Evolutionary conservation across 441 rosid genomes (phyloP), one percentile per base, ranked within the genome.

Genomic region (Viola pubescens): DNA sequence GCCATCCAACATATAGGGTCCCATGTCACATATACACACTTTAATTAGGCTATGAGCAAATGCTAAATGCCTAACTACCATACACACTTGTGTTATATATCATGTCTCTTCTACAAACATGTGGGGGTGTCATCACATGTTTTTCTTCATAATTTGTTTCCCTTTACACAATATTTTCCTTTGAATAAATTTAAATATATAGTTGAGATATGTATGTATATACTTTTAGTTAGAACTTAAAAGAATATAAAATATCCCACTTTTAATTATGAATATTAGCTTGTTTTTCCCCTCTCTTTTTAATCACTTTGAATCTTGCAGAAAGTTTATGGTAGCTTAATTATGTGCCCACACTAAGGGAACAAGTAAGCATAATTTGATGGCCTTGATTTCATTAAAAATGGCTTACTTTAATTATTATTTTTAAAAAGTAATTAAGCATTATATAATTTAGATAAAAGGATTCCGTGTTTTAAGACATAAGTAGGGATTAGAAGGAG

Each of bases 81-180:
- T 48, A 34, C 40, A 4, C 58, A 62, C 61, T 19, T 41, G 6
- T 8, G n/a, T 44, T 2, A 26, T 26, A 2, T 26, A 26, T 26
- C 2, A 50, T 60, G 52, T 59, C 55, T 63, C 37, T 54, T 53
- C 64, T 52, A 12, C 13, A 49, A 7, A 51, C 73, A 71, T 48
- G 69, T 62, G 64, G 64, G 69, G 64, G 55, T 52, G 41, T 13
- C 58, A 43, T 45, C 14, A 54, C 5, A 55, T 12, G 39, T 13
- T n/a, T 19, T 13, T 7, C 6, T 4, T 9, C 26, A 11, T 9
- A n/a, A 11, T 13, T 4, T 56, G 19, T 6, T 41, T 37, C 14
- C 12, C 58, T 6, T 19, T 34, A 2, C 4, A 8, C 45, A 34
- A 43, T 0, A 9, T 26, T 48, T 48, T 37, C 39, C 44, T 13